A percentile compares a stretch with the other conserved stretches of the same genome.
Evolutionary conservation across 2,329 filamentous ascomycete species (phyloP).

Genomic region (Ceratocystis papillata): DNA sequence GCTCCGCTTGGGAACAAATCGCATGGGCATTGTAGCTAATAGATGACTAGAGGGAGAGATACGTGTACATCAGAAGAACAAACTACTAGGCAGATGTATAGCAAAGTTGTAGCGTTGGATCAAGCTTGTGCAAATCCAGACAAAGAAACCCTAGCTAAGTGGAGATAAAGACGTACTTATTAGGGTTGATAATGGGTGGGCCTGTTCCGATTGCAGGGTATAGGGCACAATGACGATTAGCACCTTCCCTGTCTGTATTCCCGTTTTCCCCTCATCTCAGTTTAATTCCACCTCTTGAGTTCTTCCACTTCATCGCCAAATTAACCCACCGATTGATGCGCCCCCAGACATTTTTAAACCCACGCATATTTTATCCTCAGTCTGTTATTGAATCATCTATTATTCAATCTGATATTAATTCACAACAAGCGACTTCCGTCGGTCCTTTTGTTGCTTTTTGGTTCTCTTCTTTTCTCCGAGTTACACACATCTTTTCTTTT

Average conservation of each 20-base stretch:
- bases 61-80: neutral
- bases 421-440: neutral
- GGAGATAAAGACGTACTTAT: neutral
- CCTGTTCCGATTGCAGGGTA: neutral
- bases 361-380: neutral
- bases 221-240: conserved; percentile 12
- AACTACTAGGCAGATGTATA: neutral
- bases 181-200: neutral
- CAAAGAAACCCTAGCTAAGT: neutral
- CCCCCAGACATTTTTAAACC: neutral
- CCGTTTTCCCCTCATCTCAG: neutral
- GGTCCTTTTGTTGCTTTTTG: neutral
- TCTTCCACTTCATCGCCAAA: neutral
- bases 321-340: neutral
- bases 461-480: conserved; percentile 2
- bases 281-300: conserved; percentile 1
- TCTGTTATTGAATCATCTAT: neutral
- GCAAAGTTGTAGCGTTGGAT: neutral
- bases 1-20: conserved; percentile 39
- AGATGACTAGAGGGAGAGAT: neutral
- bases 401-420: neutral
- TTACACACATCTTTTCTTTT: conserved; percentile 5
- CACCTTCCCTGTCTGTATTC: neutral
- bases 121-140: conserved; percentile 2
- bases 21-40: conserved; percentile 29